A percentile compares a stretch with the other conserved stretches of the same genome.
phyloP scores from a whole-genome alignment of 1,139 yeast species.

The Yamadazyma membranifaciens region DNA sequence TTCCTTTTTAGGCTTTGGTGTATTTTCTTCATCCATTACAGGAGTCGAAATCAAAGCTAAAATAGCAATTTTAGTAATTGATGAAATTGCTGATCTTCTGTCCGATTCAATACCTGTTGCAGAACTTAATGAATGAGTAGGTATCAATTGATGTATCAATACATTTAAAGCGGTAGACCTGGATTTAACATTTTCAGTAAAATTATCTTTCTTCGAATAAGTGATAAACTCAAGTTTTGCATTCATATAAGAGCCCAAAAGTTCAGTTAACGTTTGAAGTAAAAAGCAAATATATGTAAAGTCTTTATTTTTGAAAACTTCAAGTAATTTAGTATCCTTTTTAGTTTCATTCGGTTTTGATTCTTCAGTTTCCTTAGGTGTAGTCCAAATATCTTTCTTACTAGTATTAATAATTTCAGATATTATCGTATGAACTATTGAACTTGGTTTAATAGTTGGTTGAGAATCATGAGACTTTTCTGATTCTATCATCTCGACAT shows the following conservation, averaged over 20 bases:
- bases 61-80: constrained; percentile 52
- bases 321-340: constrained; percentile 23
- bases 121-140: constrained; percentile 41
- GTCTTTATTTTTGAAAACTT: constrained; percentile 38
- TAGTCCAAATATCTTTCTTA: constrained; percentile 50
- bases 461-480: constrained; percentile 13
- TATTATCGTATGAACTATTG: constrained; percentile 60
- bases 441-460: constrained; percentile 40
- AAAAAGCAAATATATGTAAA: constrained; percentile 69
- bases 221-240: constrained; percentile 82
- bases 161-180: constrained; percentile 76
- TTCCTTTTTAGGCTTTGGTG: constrained; percentile 46
- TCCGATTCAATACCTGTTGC: constrained; percentile 32
- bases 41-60: constrained; percentile 62
- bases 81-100: constrained; percentile 45
- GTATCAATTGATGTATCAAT: constrained; percentile 72
- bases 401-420: constrained; percentile 61
- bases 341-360: constrained; percentile 13
- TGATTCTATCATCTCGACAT: constrained; percentile 35
- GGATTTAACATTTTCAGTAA: constrained; percentile 44
- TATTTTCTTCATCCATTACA: constrained; percentile 37
- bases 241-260: constrained; percentile 74
- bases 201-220: constrained; percentile 56
- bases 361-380: constrained; percentile 20
- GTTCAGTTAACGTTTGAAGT: constrained; percentile 66